Percentiles rank a stretch among this genome's conserved stretches.
Conservation (phyloP, 2,329 filamentous ascomycete species). For the Colletotrichum plurivorum region DNA sequence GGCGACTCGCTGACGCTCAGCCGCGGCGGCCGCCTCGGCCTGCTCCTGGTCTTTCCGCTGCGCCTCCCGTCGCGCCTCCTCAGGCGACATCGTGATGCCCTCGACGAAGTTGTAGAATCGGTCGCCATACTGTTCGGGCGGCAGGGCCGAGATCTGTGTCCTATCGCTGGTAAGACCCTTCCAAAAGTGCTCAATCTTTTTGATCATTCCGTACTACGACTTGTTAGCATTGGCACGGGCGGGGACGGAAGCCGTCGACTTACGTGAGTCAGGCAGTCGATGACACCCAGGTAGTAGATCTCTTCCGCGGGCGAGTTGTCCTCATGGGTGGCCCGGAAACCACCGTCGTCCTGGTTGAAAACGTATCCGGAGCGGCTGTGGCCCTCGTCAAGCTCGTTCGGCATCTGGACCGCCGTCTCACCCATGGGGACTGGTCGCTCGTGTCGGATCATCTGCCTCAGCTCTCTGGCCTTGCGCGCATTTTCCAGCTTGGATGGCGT, state of each 20-base stretch:
- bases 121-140: conserved; percentile 91
- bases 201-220: conserved; percentile 87
- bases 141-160: conserved; percentile 91
- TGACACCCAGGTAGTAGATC: conserved; percentile 98
- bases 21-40: conserved; percentile 54
- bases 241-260: conserved; percentile 52
- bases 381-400: conserved; percentile 85
- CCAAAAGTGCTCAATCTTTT: conserved; percentile 96
- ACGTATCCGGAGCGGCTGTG: conserved; percentile 79
- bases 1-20: conserved; percentile 52
- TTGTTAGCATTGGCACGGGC: conserved; percentile 20
- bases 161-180: conserved; percentile 90
- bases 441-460: conserved; percentile 91
- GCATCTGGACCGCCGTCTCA: conserved; percentile 86
- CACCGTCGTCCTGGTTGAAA: conserved; percentile 95
- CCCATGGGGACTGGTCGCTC: conserved; percentile 96
- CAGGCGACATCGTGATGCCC: conserved; percentile 89
- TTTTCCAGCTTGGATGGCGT: conserved; percentile 96
- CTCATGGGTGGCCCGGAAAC: conserved; percentile 93
- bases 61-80: conserved; percentile 82
- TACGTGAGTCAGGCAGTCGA: conserved; percentile 97
- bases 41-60: conserved; percentile 73
- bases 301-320: conserved; percentile 87
- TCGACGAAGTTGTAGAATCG: conserved; percentile 94
- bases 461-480: conserved; percentile 88